Evolutionary conservation across 306 rosid species (phyloP).

Genomic region (Vigna hirtella): DNA sequence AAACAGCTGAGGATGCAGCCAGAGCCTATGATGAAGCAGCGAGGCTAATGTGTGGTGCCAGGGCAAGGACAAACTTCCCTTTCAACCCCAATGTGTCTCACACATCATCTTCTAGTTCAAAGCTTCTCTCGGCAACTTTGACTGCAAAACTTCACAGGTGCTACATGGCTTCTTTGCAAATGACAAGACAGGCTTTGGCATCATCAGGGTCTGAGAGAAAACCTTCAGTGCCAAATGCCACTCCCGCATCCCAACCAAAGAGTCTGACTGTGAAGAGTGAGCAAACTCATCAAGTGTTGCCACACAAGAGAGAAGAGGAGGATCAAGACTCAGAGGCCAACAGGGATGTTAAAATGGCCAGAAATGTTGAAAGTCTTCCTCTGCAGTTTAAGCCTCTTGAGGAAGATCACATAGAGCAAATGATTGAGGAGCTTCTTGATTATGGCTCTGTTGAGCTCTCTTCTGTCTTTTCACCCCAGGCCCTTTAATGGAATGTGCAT

Average conservation of each 20-base stretch:
- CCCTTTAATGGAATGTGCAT: conserved; percentile 36
- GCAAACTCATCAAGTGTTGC: conserved; percentile 19
- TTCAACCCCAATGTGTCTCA: conserved; percentile 73
- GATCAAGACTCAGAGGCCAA: conserved; percentile 46
- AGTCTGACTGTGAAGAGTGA: conserved; percentile 34
- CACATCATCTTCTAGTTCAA: conserved; percentile 59
- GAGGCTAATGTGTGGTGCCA: conserved; percentile 87
- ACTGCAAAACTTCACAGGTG: conserved; percentile 88
- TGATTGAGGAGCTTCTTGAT: conserved; percentile 88
- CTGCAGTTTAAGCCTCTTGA: conserved; percentile 68
- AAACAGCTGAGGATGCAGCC: conserved; percentile 95
- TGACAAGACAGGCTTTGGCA: conserved; percentile 56
- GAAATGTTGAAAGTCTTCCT: conserved; percentile 49
- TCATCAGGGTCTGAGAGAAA: conserved; percentile 51
- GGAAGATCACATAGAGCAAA: conserved; percentile 88
- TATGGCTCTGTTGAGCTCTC: conserved; percentile 85
- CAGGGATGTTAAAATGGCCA: conserved; percentile 57
- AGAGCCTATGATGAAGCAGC: conserved; percentile 96
- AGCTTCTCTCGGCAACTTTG: conserved; percentile 88
- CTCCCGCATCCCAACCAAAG: conserved; percentile 24
- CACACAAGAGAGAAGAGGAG: conserved; percentile 46
- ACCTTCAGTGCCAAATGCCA: conserved; percentile 18
- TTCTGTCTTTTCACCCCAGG: conserved; percentile 49
- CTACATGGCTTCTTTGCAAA: conserved; percentile 86
- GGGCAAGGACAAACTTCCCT: conserved; percentile 91